Evolutionary conservation across 2,329 filamentous ascomycete genomes (phyloP), one percentile per base, ranked within the genome.

Genomic region (Neofusicoccum sp.): DNA sequence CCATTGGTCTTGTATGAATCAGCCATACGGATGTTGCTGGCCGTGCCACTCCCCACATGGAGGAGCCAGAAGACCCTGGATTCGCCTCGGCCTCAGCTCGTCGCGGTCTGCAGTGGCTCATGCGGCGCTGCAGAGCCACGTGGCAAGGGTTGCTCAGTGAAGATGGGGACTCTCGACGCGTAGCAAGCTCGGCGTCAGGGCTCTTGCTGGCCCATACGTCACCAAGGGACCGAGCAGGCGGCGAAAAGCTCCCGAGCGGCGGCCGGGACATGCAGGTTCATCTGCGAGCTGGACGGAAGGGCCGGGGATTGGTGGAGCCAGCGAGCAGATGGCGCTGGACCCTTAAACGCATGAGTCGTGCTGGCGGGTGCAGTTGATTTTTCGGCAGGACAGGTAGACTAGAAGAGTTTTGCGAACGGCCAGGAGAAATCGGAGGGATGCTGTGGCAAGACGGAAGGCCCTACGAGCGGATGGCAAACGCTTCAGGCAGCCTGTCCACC

Each of bases 291-390:
- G 31, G 33, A 28, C 54, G 39, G 41, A 44, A 29, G 54, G 54
- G 54, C 54, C 54, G 28, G 54, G 54, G 39, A 44, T 45, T 44
- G 39, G 54, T 56, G 29, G n/a, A 9, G 29, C 22, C 54, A 41
- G 39, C 52, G 39, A 39, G 52, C 22, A 22, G 52, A 37, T 56
- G 37, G 29, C 11, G 41, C 41, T 58, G 54, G 54, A 58, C 54
- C 54, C 54, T 58, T n/a, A 58, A 58, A 58, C 31, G n/a, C 54
- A 28, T 12, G 54, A 58, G 41, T 58, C 54, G 54, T 58, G 54
- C 39, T 34, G 34, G 31, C 29, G 52, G 11, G 8, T 14, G 52
- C 52, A 33, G 52, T 47, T 11, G 36, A 33, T 56, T 6, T 44
- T 22, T 56, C 37, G 22, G 52, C 37, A 31, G 29, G 29, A 39